Base-by-base conservation (phyloP, 495 filamentous ascomycete species). In the Trichodelitschia bisporula region DNA sequence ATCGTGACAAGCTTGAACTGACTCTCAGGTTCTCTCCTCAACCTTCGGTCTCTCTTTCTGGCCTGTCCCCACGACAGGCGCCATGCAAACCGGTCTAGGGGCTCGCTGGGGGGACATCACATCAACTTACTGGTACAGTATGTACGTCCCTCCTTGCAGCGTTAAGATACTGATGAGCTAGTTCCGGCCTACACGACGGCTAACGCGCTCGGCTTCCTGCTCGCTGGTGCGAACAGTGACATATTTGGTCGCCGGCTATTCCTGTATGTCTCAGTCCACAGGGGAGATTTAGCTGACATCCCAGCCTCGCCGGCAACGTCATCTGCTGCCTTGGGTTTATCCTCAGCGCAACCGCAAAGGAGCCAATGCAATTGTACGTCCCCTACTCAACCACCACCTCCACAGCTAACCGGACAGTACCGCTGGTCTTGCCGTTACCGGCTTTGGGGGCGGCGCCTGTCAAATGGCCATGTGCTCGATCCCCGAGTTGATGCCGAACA, bases 401-500 rank as follows among this genome's bases (percentile, higher is more conserved):
- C 0, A 40, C 42, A 8, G 26, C 44, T 5, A 33, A 31, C 4
- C n/a, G n/a, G n/a, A n/a, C n/a, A n/a, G n/a, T 30, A 47, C 36
- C 17, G 44, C 44, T 15, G 44, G 41, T 6, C 19, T 44, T 16
- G 44, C 35, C 2, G 40, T 45, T 13, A 40, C 39, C 2, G 44
- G 44, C 6, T 42, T 47, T 37, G 47, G 47, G n/a, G 37, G 36
- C 30, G 41, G 36, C n/a, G 36, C 34, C 30, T 43, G 40, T 20
- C 40, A 41, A 27, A 43, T 43, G 40, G 40, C 40, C 3, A 40
- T 40, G 37, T 43, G 37, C 25, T 33, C 32, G 10, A 40, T 43
- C 15, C 40, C 40, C 1, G 40, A 43, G 18, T 19, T 43, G 21
- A 31, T 43, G 18, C 40, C 40, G 11, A 43, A 43, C 19, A 43